Conservation (phyloP, 129 eudicot species). For the Rutidosis leptorrhynchoides region DNA sequence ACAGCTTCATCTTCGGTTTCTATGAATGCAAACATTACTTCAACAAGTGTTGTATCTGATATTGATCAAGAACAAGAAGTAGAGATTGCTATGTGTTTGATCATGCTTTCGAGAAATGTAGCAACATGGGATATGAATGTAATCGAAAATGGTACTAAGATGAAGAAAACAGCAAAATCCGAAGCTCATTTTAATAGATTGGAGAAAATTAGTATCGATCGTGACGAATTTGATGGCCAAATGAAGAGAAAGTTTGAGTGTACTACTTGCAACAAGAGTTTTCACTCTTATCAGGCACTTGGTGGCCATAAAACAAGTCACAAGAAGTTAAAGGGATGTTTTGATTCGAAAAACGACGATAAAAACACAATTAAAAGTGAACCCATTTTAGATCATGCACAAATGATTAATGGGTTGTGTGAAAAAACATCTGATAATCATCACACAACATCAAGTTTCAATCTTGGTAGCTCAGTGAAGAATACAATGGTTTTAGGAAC, state of each 20-base stretch:
- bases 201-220: conserved; percentile 26
- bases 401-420: conserved; percentile 14
- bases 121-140: conserved; percentile 38
- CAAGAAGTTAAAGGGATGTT: conserved; percentile 64
- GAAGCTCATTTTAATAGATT: conserved; percentile 17
- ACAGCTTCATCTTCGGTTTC: conserved; percentile 43
- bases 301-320: conserved; percentile 98
- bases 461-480: conserved; percentile 39
- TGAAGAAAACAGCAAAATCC: conserved; percentile 20
- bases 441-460: conserved; percentile 25
- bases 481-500: conserved; percentile 27
- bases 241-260: conserved; percentile 59
- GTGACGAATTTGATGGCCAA: conserved; percentile 24
- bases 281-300: conserved; percentile 84
- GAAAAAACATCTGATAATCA: conserved; percentile 28
- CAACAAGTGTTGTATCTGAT: conserved; percentile 56
- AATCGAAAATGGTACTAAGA: neutral
- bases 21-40: conserved; percentile 42
- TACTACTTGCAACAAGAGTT: conserved; percentile 66
- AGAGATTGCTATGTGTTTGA: conserved; percentile 81
- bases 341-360: conserved; percentile 34
- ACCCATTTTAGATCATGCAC: conserved; percentile 26
- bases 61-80: conserved; percentile 64
- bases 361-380: conserved; percentile 23
- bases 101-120: conserved; percentile 68